Percentiles rank a stretch among this genome's conserved stretches.
These are phyloP conservation scores for Geum urbanum DNA, from an alignment of 306 rosid species.

Conservation along the genomic window DNA sequence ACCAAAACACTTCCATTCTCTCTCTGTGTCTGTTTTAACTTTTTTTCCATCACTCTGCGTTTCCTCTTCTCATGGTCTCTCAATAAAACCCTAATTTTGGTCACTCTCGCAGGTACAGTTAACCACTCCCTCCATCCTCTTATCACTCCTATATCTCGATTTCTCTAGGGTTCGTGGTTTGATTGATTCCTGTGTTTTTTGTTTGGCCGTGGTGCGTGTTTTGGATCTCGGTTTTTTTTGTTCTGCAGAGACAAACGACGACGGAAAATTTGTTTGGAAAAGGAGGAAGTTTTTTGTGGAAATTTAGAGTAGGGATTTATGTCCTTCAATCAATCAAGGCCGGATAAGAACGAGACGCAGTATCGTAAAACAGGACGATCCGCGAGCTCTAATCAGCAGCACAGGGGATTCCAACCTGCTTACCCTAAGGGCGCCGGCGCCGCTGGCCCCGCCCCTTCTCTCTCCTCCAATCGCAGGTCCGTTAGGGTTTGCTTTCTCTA, in stretches of 20 bases:
- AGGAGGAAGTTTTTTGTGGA: constrained; percentile 11
- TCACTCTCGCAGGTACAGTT: constrained; percentile 40
- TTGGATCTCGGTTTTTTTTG: constrained; percentile 28
- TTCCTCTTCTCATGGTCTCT: constrained; percentile 27
- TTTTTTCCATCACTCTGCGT: constrained; percentile 8
- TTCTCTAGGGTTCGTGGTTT: not conserved
- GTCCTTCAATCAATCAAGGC: constrained; percentile 97
- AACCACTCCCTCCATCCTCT: constrained; percentile 9
- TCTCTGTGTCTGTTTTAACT: not conserved
- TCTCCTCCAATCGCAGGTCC: constrained; percentile 57
- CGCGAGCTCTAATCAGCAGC: constrained; percentile 69
- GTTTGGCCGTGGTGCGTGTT: not conserved
- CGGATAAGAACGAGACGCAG: constrained; percentile 70
- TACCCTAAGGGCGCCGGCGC: constrained; percentile 67
- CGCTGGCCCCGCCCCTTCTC: constrained; percentile 59
- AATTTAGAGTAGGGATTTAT: constrained; percentile 68
- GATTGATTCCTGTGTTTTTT: not conserved
- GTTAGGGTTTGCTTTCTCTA: not conserved
- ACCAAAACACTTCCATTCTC: constrained; percentile 18
- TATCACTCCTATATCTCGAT: not conserved
- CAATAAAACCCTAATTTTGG: constrained; percentile 62
- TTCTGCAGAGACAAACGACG: constrained; percentile 37
- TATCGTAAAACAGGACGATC: constrained; percentile 70
- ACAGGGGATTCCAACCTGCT: constrained; percentile 45
- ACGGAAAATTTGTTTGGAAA: not conserved